phyloP scores from a whole-genome alignment of 1,284 basidiomycete species.

The Phellinidium pouzarii region DNA sequence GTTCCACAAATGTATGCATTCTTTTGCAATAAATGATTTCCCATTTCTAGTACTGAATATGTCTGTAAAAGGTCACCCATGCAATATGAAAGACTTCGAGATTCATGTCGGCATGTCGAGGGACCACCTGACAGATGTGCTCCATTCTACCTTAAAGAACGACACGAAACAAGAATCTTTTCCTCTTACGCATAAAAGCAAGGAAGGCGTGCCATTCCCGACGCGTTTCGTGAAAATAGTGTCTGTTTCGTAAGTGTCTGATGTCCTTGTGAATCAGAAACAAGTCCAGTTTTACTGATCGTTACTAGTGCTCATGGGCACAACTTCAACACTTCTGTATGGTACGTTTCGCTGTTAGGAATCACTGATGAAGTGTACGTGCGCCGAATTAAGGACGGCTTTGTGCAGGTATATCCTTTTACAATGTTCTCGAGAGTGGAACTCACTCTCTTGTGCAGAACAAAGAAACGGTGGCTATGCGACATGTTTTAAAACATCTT shows the following conservation, averaged over 20 bases:
- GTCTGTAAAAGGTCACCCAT: slow-evolving; percentile 55
- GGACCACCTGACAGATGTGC: slow-evolving; percentile 57
- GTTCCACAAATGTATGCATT: slow-evolving; percentile 49
- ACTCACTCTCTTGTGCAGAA: slow-evolving; percentile 36
- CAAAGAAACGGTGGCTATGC: slow-evolving; percentile 56
- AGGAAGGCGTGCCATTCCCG: slow-evolving; percentile 50
- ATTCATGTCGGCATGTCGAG: slow-evolving; percentile 57
- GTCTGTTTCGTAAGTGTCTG: slow-evolving; percentile 54
- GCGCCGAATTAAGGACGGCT: slow-evolving; percentile 40
- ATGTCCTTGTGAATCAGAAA: not conserved
- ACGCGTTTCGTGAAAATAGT: slow-evolving; percentile 66
- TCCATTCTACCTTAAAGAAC: slow-evolving; percentile 58
- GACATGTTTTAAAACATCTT: slow-evolving; percentile 73
- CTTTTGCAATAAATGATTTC: slow-evolving; percentile 1
- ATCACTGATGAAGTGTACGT: slow-evolving; percentile 49
- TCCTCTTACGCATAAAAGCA: slow-evolving; percentile 46
- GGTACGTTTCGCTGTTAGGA: slow-evolving; percentile 60
- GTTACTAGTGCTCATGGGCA: slow-evolving; percentile 51
- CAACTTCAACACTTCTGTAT: slow-evolving; percentile 72
- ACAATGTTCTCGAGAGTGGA: not conserved
- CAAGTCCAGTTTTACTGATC: not conserved
- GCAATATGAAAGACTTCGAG: slow-evolving; percentile 78
- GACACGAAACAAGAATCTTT: slow-evolving; percentile 59
- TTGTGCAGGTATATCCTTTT: slow-evolving; percentile 50
- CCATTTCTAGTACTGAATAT: slow-evolving; percentile 1